Evolutionary conservation across 805 yeast genomes (phyloP).

Genomic region (Maudiozyma pseudohumilis): DNA sequence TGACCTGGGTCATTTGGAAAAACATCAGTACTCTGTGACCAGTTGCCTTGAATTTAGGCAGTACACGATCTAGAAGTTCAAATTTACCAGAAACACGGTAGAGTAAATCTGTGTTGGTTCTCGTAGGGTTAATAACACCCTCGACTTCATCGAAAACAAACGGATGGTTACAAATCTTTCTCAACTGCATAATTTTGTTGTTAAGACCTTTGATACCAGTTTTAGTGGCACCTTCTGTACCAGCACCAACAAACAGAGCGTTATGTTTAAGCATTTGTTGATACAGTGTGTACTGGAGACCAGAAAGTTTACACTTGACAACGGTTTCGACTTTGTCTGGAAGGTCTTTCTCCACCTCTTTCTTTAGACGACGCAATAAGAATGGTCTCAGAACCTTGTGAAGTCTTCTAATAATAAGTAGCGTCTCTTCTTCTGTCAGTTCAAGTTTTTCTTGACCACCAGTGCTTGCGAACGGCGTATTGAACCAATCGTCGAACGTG

Average conservation of each 20-base stretch:
- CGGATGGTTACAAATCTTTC: slow-evolving; percentile 82
- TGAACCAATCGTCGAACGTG: slow-evolving; percentile 84
- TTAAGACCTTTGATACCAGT: slow-evolving; percentile 69
- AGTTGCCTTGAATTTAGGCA: slow-evolving; percentile 63
- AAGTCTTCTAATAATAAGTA: slow-evolving; percentile 72
- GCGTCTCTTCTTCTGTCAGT: slow-evolving; percentile 76
- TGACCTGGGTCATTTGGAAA: slow-evolving; percentile 83
- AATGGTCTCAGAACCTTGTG: slow-evolving; percentile 83
- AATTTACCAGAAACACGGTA: slow-evolving; percentile 78
- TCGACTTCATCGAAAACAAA: slow-evolving; percentile 80
- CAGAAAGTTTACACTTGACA: slow-evolving; percentile 66
- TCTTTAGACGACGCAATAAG: slow-evolving; percentile 71
- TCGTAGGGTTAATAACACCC: slow-evolving; percentile 51
- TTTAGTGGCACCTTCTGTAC: slow-evolving; percentile 47
- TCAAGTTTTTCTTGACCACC: slow-evolving; percentile 76
- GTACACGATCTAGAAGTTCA: slow-evolving; percentile 62
- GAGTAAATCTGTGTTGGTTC: slow-evolving; percentile 52
- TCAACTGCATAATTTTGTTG: slow-evolving; percentile 75
- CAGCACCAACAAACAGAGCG: slow-evolving; percentile 53
- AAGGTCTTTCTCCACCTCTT: slow-evolving; percentile 77
- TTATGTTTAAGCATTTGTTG: slow-evolving; percentile 71
- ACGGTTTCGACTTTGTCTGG: slow-evolving; percentile 81
- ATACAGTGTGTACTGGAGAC: slow-evolving; percentile 59
- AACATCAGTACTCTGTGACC: slow-evolving; percentile 76
- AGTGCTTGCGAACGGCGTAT: slow-evolving; percentile 79